phyloP scores from a whole-genome alignment of 73 alveolate species.

The Durusdinium trenchii region DNA sequence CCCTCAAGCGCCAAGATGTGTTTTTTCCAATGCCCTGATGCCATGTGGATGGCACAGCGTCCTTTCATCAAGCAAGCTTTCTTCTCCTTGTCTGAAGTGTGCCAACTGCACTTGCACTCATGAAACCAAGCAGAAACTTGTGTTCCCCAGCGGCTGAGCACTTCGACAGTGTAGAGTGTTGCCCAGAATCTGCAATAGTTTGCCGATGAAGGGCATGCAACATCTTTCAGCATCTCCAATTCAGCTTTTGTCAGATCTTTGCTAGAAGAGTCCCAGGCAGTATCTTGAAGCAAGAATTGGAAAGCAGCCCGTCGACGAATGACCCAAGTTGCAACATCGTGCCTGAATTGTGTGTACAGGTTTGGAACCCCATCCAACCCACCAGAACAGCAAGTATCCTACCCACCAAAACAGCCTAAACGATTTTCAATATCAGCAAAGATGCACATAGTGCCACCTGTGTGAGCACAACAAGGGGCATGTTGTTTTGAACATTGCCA shows the following conservation, averaged over 20 bases:
- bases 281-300: neutral
- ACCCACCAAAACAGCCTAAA: too few relatives aligned
- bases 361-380: neutral
- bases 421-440: too few relatives aligned
- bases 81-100: neutral
- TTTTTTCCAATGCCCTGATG: neutral
- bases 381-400: neutral
- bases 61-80: neutral
- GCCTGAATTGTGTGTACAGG: neutral
- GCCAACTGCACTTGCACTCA: neutral
- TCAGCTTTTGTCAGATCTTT: neutral
- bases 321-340: neutral
- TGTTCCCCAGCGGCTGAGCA: neutral
- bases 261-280: neutral
- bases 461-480: neutral
- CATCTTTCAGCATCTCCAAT: neutral
- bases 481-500: neutral
- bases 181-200: neutral
- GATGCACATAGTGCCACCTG: neutral
- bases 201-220: neutral
- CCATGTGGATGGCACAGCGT: neutral
- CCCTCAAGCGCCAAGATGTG: neutral
- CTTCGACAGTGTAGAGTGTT: neutral
- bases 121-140: neutral
- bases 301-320: neutral